Evolutionary conservation across 73 alveolate species (phyloP).

Genomic region (Paraurostyla sp.): DNA sequence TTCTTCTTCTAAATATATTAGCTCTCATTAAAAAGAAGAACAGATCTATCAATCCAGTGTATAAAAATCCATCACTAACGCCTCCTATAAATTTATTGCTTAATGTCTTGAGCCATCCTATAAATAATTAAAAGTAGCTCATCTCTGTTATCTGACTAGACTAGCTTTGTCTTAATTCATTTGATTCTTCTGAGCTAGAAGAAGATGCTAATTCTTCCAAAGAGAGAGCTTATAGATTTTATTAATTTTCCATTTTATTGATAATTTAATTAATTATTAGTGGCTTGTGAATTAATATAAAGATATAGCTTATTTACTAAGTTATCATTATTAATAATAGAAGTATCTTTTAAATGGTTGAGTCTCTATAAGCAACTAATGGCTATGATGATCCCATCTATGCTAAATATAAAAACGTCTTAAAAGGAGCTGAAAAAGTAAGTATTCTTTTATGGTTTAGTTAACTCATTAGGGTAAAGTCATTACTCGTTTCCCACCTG

Average conservation of each 20-base stretch:
- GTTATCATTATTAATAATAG: neutral
- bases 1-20: too few species aligned
- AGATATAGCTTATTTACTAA: neutral
- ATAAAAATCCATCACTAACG: neutral
- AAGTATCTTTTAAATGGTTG: slow-evolving; percentile 17
- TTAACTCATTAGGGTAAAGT: slow-evolving; percentile 82
- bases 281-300: neutral
- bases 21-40: neutral
- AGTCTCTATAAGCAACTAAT: neutral
- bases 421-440: slow-evolving; percentile 69
- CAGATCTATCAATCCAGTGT: neutral
- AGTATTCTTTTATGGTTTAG: neutral
- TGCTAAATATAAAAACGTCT: slow-evolving; percentile 65
- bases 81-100: too few species aligned
- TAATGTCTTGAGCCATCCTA: too few species aligned
- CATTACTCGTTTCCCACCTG: slow-evolving; percentile 98
- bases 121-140: neutral
- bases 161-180: neutral
- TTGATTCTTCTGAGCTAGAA: neutral
- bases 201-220: neutral
- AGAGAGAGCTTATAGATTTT: neutral
- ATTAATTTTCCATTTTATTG: neutral
- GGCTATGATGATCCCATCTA: slow-evolving; percentile 66
- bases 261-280: neutral
- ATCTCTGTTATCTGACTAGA: neutral